Evolutionary conservation across 2,329 filamentous ascomycete genomes (phyloP).

Genomic region (Fusarium chuoi): DNA sequence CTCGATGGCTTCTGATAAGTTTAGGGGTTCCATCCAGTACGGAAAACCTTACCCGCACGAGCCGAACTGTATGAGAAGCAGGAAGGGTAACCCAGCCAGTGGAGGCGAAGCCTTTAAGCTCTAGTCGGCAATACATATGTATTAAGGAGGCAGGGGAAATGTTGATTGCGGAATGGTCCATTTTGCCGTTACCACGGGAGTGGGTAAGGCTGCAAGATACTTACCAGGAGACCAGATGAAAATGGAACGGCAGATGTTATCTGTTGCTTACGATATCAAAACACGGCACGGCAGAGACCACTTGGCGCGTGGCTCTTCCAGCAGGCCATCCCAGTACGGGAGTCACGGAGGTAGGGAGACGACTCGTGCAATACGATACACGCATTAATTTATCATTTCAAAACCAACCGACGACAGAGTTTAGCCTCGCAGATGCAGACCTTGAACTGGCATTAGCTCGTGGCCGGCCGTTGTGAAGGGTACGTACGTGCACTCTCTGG

Average conservation of each 20-base stretch:
- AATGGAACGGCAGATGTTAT: constrained; percentile 11
- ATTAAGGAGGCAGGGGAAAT: background rate
- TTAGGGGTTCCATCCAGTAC: background rate
- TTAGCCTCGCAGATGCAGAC: background rate
- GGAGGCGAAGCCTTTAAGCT: background rate
- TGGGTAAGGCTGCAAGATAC: constrained; percentile 12
- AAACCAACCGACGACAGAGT: background rate
- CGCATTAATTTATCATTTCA: background rate
- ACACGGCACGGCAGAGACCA: background rate
- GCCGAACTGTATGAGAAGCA: background rate
- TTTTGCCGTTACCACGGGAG: constrained; percentile 8
- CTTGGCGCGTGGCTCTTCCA: background rate
- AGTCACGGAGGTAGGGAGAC: background rate
- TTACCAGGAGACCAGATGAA: constrained; percentile 2
- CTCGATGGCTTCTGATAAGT: background rate
- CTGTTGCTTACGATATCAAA: constrained; percentile 1
- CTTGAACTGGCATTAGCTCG: constrained; percentile 4
- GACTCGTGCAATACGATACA: background rate
- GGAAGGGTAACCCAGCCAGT: background rate
- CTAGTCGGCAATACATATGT: background rate
- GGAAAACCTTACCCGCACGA: background rate
- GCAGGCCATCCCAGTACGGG: background rate
- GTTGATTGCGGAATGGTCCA: background rate
- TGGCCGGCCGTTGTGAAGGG: background rate
- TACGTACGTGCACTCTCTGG: constrained; percentile 1